Base-by-base conservation (phyloP, 148 eudicot genomes). In the Spergularia bocconei region DNA sequence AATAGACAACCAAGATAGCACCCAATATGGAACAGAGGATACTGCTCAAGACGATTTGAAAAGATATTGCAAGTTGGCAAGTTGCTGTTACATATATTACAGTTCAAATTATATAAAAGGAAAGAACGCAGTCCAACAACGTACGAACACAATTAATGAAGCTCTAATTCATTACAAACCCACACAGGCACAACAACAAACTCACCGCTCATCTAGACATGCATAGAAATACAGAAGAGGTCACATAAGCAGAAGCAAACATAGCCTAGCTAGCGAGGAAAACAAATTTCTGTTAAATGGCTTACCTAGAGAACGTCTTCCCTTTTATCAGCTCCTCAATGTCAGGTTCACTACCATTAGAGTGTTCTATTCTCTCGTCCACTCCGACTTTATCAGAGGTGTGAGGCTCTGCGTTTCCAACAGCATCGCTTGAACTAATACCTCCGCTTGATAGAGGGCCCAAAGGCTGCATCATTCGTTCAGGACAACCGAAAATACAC, bases 291-390 rank as follows among this genome's bases (percentile, higher is more conserved):
- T 36, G 9, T 54, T 53, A 13, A 10, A 21, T 15, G 51, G 58
- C 79, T 61, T 80, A 96, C 99, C 94, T 86, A 55, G 93, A 87
- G 76, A 92, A 96, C 50, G 77, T 81, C 78, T 86, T 91, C 71
- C 77, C 92, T 79, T 86, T 82, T 52, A 96, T 87, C 63, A 96
- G 77, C 77, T 88, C 88, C 87, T 91, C 98, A 72, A 96, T 87
- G 80, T 87, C 82, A 48, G 85, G 84, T 19, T 86, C 79, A 67
- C 77, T 82, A 41, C 71, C 86, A 65, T 74, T 85, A 77, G 69
- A 47, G 64, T 29, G 74, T 44, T 63, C 77, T 63, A n/a, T 66
- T 61, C 15, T 53, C 38, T 81, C 71, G 16, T 82, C 83, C 25
- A 11, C 82, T 57, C 61, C 79, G 66, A 63, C 83, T 67, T 77